These are phyloP conservation scores for Xylaria arbuscula DNA, from an alignment of 2,329 filamentous ascomycete species.

Conservation along the genomic window DNA sequence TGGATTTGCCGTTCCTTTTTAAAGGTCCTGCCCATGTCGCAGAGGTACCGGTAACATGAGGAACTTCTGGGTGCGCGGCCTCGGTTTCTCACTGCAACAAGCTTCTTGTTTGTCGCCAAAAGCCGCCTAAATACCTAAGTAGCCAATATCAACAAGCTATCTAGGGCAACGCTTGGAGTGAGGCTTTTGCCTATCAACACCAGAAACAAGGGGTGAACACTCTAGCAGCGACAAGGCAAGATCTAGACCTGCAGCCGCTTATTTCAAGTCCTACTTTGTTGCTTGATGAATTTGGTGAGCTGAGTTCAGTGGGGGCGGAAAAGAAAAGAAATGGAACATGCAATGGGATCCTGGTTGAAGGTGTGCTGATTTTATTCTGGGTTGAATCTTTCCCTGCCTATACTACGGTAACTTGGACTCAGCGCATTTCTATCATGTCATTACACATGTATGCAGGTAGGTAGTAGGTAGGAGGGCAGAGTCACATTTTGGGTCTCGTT, in stretches of 20 bases:
- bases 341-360: not conserved
- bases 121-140: too few relatives aligned
- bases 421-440: not conserved
- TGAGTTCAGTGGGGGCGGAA: not conserved
- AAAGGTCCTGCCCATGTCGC: not conserved
- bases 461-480: not conserved
- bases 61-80: not conserved
- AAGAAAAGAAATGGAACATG: slow-evolving; percentile 5
- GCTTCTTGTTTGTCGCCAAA: too few relatives aligned
- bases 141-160: not conserved
- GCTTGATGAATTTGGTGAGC: not conserved
- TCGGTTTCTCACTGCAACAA: too few relatives aligned
- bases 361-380: not conserved
- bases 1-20: not conserved
- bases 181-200: not conserved
- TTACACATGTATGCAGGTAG: not conserved
- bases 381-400: not conserved
- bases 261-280: not conserved
- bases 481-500: not conserved
- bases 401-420: not conserved
- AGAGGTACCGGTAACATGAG: not conserved
- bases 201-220: not conserved
- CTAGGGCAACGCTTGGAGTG: not conserved
- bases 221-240: not conserved
- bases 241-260: not conserved